Evolutionary conservation across 2,329 filamentous ascomycete species (phyloP), one percentile per base, ranked within the genome.

Genomic region (Cercospora sp.): DNA sequence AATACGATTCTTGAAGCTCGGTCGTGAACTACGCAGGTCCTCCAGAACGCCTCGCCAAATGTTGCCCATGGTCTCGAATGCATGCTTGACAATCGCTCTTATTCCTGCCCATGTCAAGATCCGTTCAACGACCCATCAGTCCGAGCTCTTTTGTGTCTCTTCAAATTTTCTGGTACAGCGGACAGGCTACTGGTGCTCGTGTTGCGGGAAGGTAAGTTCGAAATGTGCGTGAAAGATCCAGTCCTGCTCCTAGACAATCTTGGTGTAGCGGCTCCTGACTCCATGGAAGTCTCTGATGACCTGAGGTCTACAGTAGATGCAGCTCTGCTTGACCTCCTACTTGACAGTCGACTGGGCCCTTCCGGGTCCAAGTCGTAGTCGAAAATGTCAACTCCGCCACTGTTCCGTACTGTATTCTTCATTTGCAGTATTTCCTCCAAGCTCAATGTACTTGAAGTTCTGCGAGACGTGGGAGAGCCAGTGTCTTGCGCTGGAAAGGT

Each of bases 271-370:
- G 5, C 28, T 16, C 53, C 62, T 5, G 53, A 65, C 12, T 24
- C 51, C 13, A 30, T 26, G 6, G 24, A 37, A 32, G n/a, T 55
- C 0, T 53, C 49, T 3, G 28, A 49, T 5, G 28, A 12, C 34
- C 37, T 59, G 51, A 65, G 53, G 28, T 65, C 62, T 12, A 43
- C 53, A 24, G 61, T 40, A n/a, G 61, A 63, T 24, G 49, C 51
- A 28, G 49, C 45, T 45, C 58, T 40, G 34, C 63, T 59, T 5
- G 63, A 61, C 24, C 60, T 49, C n/a, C 66, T 61, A 59, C 63
- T 66, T 13, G 63, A 63, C 4, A 68, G 30, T 16, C 63, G 63
- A 49, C 66, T 68, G n/a, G 66, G 57, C 9, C 66, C 66, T 8
- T 68, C 63, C 1, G 49, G 49, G 13, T 40, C 43, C 21, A 65